Evolutionary conservation across 257 asterid genomes (phyloP).

Genomic region (Solanum lycopersicoides): DNA sequence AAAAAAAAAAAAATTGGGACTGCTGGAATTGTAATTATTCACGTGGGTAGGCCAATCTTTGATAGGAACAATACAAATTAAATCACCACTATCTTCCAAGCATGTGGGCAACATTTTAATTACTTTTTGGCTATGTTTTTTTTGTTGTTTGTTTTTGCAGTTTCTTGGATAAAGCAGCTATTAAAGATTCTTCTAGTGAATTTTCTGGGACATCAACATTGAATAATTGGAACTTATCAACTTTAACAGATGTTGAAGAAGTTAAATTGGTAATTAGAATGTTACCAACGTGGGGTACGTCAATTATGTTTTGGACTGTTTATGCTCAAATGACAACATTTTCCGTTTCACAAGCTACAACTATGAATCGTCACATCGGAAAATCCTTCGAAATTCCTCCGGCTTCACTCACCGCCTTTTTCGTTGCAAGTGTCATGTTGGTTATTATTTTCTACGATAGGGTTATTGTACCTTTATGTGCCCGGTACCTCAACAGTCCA

Average conservation of each 20-base stretch:
- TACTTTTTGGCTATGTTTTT: not conserved
- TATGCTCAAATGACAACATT: conserved; percentile 90
- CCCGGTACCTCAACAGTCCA: conserved; percentile 27
- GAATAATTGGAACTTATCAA: conserved; percentile 52
- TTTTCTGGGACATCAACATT: not conserved
- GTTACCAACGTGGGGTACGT: conserved; percentile 88
- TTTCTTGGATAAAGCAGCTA: conserved; percentile 74
- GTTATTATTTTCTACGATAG: conserved; percentile 58
- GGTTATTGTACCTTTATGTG: conserved; percentile 30
- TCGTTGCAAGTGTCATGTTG: conserved; percentile 50
- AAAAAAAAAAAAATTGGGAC: not conserved
- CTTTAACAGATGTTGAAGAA: conserved; percentile 80
- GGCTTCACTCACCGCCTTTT: conserved; percentile 65
- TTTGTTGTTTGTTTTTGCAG: not conserved
- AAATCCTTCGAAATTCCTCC: conserved; percentile 51
- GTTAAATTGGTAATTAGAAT: conserved; percentile 62
- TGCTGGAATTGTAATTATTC: not conserved
- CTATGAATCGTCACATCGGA: conserved; percentile 57
- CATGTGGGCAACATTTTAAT: not conserved
- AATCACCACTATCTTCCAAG: not conserved
- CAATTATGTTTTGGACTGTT: conserved; percentile 67
- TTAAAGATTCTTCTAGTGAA: conserved; percentile 19
- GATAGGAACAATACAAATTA: not conserved
- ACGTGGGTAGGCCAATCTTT: conserved; percentile 5
- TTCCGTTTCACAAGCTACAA: conserved; percentile 73